A percentile compares a stretch with the other conserved stretches of the same genome.
These are phyloP conservation scores for Adansonia gregorii DNA, from an alignment of 441 rosid genomes.

Conservation along the genomic window DNA sequence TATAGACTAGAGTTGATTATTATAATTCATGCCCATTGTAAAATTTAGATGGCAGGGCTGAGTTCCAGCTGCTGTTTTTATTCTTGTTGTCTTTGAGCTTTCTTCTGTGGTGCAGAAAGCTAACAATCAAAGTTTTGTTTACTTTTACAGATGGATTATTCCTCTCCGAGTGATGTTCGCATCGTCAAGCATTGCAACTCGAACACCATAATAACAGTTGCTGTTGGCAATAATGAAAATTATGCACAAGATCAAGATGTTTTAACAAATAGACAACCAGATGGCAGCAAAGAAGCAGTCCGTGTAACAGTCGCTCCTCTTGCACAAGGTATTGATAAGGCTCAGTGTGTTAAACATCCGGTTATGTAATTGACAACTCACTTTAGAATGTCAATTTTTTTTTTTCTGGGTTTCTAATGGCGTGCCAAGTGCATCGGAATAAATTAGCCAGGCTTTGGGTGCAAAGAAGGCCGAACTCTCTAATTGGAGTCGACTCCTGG, in stretches of 20 bases:
- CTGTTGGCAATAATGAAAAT: constrained; percentile 31
- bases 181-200: constrained; percentile 44
- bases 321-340: constrained; percentile 44
- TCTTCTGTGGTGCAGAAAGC: constrained; percentile 20
- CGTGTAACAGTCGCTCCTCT: constrained; percentile 30
- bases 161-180: constrained; percentile 77
- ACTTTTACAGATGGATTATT: constrained; percentile 70
- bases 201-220: constrained; percentile 30
- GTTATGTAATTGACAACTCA: constrained; percentile 5
- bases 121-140: constrained; percentile 31
- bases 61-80: constrained; percentile 7
- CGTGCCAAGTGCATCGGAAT: constrained; percentile 61
- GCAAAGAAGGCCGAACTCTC: constrained; percentile 71
- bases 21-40: neutral
- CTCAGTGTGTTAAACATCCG: constrained; percentile 1
- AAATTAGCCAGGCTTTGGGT: constrained; percentile 59
- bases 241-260: constrained; percentile 38
- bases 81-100: constrained; percentile 17
- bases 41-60: neutral
- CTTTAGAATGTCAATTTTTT: neutral
- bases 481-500: constrained; percentile 54
- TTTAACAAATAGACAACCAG: constrained; percentile 24
- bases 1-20: neutral
- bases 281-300: constrained; percentile 32
- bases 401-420: constrained; percentile 52